Evolutionary conservation across 805 yeast genomes (phyloP), one percentile per base, ranked within the genome.

Genomic region (Danielia oregonensis): DNA sequence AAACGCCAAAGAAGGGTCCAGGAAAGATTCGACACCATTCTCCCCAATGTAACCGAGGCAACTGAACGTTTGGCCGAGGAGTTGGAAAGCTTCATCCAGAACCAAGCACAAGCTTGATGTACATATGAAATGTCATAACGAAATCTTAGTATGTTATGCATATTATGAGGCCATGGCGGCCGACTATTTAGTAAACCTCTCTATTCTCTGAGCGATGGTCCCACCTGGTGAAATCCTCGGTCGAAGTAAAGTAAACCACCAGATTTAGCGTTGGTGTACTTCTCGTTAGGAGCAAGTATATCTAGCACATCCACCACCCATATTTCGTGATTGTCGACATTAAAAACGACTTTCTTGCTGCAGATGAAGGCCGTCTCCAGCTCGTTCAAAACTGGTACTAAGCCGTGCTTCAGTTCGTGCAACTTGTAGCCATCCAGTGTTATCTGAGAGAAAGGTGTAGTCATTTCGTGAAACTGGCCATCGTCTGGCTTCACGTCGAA

Each of bases 311-410:
- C 71, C 3, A 86, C 96, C 4, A 88, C 77, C 93, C 96, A 86
- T 3, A 91, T 78, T 54, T 89, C 96, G 60, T 91, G 97, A 51
- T 84, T 87, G 40, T 84, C 88, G 1, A 87, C 81, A 8, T 55
- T 55, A 32, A 83, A 69, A 4, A 72, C 74, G 17, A 68, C 61
- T 29, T 57, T 63, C 34, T 73, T 74, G 35, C 72, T 65, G 54
- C 93, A 85, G 13, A 85, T 71, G 41, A 85, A 59, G 2, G 79
- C 74, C 30, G 78, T 61, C 42, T 81, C 88, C 22, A 78, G 70
- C 16, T 72, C 66, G 15, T 63, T 64, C 37, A 85, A 49, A 0
- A 84, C 59, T 0, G 94, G 93, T 7, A 80, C 57, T 23, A 63
- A 51, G 9, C 59, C 36, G 14, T 45, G 49, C 4, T 37, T 42